A percentile compares a stretch with the other conserved stretches of the same genome.
phyloP scores from a whole-genome alignment of 345 rosid species.

The Firmiana major region DNA sequence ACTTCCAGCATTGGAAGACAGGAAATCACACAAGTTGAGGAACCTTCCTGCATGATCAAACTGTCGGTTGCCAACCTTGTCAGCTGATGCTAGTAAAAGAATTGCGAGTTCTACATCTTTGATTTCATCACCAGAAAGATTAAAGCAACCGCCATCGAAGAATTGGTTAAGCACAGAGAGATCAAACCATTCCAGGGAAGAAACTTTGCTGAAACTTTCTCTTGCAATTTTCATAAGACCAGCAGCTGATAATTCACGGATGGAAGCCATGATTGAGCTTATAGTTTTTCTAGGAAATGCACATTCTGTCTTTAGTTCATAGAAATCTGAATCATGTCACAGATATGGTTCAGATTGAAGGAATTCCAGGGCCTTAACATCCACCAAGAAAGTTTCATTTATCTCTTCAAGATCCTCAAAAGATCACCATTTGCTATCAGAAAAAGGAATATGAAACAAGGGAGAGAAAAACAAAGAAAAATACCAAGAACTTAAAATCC shows the following conservation, averaged over 20 bases:
- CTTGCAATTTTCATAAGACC: conserved; percentile 31
- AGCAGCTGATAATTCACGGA: conserved; percentile 12
- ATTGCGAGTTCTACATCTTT: conserved; percentile 29
- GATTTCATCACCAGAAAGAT: conserved; percentile 22
- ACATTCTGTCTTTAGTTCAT: background rate
- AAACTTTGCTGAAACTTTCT: conserved; percentile 25
- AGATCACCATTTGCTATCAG: background rate
- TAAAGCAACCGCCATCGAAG: background rate
- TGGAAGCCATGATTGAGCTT: background rate
- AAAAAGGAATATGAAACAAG: background rate
- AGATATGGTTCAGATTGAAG: background rate
- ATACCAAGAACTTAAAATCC: background rate
- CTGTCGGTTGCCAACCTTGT: conserved; percentile 26
- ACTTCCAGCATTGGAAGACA: conserved; percentile 12
- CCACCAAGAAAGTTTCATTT: background rate
- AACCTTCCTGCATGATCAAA: conserved; percentile 19
- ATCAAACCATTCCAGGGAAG: background rate
- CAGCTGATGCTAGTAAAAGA: conserved; percentile 30
- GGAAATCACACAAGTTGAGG: conserved; percentile 19
- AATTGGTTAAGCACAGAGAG: conserved; percentile 10
- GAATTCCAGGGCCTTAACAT: background rate
- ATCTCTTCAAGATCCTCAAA: background rate
- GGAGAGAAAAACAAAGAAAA: background rate
- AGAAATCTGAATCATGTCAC: background rate
- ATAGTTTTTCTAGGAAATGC: background rate